Evolutionary conservation across 139 green algal species (phyloP).

Genomic region (Chlorella sp.): DNA sequence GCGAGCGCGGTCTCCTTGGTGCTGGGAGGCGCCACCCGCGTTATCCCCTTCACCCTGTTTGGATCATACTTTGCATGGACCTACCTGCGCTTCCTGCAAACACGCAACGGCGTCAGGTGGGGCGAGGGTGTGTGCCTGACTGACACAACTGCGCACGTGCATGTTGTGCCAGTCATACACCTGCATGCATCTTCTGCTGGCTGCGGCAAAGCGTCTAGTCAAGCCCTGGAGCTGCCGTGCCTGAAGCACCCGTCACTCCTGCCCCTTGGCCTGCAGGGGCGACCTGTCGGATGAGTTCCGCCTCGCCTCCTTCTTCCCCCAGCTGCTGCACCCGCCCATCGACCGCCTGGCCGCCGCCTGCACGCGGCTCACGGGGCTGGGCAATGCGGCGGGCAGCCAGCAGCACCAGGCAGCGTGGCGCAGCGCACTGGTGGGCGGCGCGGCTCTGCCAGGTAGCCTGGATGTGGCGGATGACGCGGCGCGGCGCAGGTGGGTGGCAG

Average conservation of each 20-base stretch:
- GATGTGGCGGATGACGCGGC: slow-evolving; percentile 70
- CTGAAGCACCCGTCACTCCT: too few species aligned
- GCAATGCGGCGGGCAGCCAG: slow-evolving; percentile 22
- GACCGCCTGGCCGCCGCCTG: slow-evolving; percentile 60
- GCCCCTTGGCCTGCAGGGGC: slow-evolving; percentile 48
- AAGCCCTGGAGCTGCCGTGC: too few species aligned
- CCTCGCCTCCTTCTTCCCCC: slow-evolving; percentile 90
- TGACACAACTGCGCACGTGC: too few species aligned
- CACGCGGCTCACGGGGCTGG: slow-evolving; percentile 53
- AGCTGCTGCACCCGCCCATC: slow-evolving; percentile 54
- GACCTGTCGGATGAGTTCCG: slow-evolving; percentile 89
- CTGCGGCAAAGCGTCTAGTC: too few species aligned
- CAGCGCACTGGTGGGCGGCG: slow-evolving; percentile 25
- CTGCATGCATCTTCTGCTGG: too few species aligned
- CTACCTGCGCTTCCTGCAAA: slow-evolving; percentile 94
- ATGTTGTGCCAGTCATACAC: too few species aligned
- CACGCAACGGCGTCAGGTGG: slow-evolving; percentile 17
- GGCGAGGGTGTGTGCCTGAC: neutral
- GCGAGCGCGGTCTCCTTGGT: slow-evolving; percentile 31
- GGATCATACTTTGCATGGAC: slow-evolving; percentile 87
- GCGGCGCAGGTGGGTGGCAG: slow-evolving; percentile 62
- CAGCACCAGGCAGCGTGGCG: slow-evolving; percentile 8
- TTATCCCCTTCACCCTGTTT: slow-evolving; percentile 80
- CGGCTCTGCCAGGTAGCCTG: slow-evolving; percentile 55
- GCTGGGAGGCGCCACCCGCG: slow-evolving; percentile 24